phyloP scores from a whole-genome alignment of 2,329 filamentous ascomycete genomes.

The Sodiomyces alkalinus region DNA sequence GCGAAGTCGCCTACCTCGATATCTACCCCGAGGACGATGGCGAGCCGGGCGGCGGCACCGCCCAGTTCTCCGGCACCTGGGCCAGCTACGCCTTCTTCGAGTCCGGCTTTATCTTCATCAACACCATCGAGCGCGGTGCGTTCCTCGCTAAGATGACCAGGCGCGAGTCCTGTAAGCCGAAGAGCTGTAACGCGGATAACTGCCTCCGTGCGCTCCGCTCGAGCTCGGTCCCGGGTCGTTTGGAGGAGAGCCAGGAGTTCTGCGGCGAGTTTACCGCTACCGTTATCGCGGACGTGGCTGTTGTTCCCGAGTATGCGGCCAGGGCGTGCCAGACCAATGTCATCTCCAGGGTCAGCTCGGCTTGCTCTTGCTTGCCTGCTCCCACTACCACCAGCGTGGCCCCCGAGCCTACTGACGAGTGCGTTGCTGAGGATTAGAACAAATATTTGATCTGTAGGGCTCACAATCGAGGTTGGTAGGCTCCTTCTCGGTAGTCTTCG shows the following conservation, averaged over 20 bases:
- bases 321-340: slow-evolving; percentile 9
- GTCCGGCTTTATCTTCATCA: slow-evolving; percentile 10
- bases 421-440: too few relatives aligned
- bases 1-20: slow-evolving; percentile 27
- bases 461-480: too few relatives aligned
- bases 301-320: slow-evolving; percentile 9
- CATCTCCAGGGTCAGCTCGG: slow-evolving; percentile 10
- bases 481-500: too few relatives aligned
- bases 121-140: slow-evolving; percentile 11
- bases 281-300: slow-evolving; percentile 7
- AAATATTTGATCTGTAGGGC: too few relatives aligned
- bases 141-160: slow-evolving; percentile 11
- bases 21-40: slow-evolving; percentile 20
- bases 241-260: slow-evolving; percentile 10
- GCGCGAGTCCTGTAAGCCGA: slow-evolving; percentile 9
- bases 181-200: slow-evolving; percentile 11
- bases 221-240: slow-evolving; percentile 5
- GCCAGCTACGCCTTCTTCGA: slow-evolving; percentile 9
- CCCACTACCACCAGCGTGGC: too few relatives aligned
- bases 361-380: slow-evolving; percentile 11
- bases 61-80: slow-evolving; percentile 10
- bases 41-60: slow-evolving; percentile 7
- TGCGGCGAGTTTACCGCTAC: slow-evolving; percentile 9
- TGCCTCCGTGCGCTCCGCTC: slow-evolving; percentile 10
- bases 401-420: too few relatives aligned